Evolutionary conservation across 1,284 basidiomycete genomes (phyloP).

Genomic region (Ceratobasidium sp.): DNA sequence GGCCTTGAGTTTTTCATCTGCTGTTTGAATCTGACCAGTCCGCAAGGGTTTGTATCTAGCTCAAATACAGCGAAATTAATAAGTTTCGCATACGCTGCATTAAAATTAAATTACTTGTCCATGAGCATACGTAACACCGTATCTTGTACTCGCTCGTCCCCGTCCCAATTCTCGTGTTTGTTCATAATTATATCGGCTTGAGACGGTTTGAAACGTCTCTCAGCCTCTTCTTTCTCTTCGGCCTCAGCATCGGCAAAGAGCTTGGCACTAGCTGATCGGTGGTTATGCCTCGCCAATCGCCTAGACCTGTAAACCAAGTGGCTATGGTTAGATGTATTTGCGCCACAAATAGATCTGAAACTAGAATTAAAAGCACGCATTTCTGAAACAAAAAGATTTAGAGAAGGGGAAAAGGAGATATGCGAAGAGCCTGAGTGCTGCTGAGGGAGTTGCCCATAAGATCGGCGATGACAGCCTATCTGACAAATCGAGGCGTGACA

Average conservation of each 20-base stretch:
- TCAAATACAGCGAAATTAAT: background rate
- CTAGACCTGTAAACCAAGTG: background rate
- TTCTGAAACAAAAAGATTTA: background rate
- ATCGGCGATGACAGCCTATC: constrained; percentile 22
- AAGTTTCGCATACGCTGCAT: constrained; percentile 4
- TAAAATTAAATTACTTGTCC: constrained; percentile 66
- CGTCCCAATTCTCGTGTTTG: constrained; percentile 76
- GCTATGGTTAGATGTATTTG: background rate
- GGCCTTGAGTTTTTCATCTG: constrained; percentile 80
- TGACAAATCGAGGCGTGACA: constrained; percentile 26
- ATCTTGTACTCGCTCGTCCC: constrained; percentile 80
- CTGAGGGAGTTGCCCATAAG: background rate
- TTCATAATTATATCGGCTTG: constrained; percentile 40
- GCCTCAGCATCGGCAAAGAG: constrained; percentile 77
- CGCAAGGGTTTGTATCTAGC: constrained; percentile 77
- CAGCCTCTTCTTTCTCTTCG: constrained; percentile 65
- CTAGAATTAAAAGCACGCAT: constrained; percentile 13
- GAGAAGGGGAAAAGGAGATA: background rate
- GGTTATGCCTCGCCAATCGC: background rate
- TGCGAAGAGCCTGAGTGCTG: background rate
- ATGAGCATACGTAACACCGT: constrained; percentile 87
- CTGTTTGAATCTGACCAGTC: constrained; percentile 71
- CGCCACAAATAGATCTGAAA: constrained; percentile 5
- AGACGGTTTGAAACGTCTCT: constrained; percentile 54
- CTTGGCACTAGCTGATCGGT: constrained; percentile 70